Base-by-base conservation (phyloP, 148 eudicot genomes). In the Mesembryanthemum crystallinum region DNA sequence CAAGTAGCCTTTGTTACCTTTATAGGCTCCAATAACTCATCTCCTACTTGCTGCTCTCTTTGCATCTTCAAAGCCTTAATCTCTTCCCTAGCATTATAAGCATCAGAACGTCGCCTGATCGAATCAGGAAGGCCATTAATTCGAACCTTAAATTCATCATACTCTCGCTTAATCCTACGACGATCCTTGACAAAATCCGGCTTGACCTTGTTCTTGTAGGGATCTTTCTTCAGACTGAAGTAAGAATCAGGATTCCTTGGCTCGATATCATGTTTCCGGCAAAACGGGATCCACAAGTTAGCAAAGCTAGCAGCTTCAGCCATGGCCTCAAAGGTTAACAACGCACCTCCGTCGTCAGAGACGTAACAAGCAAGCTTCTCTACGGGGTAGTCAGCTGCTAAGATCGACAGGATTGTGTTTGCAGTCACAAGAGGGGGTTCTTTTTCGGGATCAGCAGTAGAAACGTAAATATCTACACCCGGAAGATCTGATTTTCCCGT, bases 291-390 rank as follows among this genome's bases (percentile, higher is more conserved):
- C 98, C 98, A 94, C 75, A 92, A 45, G 78, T 94, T 87, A 9
- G 98, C 95, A 64, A 94, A 94, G 67, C 98, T 94, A 4, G 98
- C 98, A 8, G 97, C 98, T 79, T 94, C 98, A 1, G 97, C 98
- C 96, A 93, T 91, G 70, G 98, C 92, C 82, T 93, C 98, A 57
- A 94, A 94, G 21, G 97, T 90, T 27, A 94, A 75, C 28, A 94
- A 87, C 30, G 98, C 93, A 13, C 97, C 98, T 30, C 98, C 98
- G 73, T 92, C 98, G 21, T 94, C 98, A 52, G 98, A 94, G 28
- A 94, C 93, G 71, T 94, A 94, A 73, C 98, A 94, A 49, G 98
- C 76, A 32, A 94, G 93, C 88, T 94, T 94, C 72, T 94, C 97
- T 0, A 92, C 91, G 1, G 98, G 98, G 78, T 92, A 94, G 28